A percentile compares a stretch with the other conserved stretches of the same genome.
These are phyloP conservation scores for Suhomyces atakaporum DNA, from an alignment of 1,139 yeast species.

Conservation along the genomic window DNA sequence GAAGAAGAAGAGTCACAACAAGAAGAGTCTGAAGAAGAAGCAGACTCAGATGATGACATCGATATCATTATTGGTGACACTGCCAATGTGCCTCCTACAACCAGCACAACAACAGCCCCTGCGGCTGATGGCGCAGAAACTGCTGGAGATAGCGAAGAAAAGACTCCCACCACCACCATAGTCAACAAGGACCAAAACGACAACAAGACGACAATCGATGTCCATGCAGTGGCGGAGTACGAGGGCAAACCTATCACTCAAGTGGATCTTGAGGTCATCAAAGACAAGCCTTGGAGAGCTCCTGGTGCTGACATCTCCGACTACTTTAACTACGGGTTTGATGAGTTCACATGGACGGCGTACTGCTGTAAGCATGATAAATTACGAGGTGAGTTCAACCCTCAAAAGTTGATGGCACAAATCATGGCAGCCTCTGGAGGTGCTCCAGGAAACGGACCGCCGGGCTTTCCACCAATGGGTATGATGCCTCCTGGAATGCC, in stretches of 20 bases:
- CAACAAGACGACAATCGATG: slow-evolving; percentile 56
- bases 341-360: slow-evolving; percentile 94
- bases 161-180: slow-evolving; percentile 29
- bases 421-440: slow-evolving; percentile 35
- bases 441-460: slow-evolving; percentile 16
- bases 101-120: slow-evolving; percentile 26
- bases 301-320: slow-evolving; percentile 96
- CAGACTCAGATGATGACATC: slow-evolving; percentile 52
- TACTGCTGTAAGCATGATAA: slow-evolving; percentile 89
- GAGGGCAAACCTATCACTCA: slow-evolving; percentile 86
- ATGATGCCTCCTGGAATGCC: slow-evolving; percentile 25
- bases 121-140: slow-evolving; percentile 12
- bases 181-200: slow-evolving; percentile 34
- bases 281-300: slow-evolving; percentile 96
- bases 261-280: slow-evolving; percentile 77
- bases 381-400: slow-evolving; percentile 76
- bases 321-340: slow-evolving; percentile 94
- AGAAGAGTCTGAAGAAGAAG: slow-evolving; percentile 22
- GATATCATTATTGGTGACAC: slow-evolving; percentile 38
- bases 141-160: slow-evolving; percentile 39
- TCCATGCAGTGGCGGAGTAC: slow-evolving; percentile 74
- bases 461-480: slow-evolving; percentile 25
- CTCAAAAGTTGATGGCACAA: slow-evolving; percentile 49
- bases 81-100: slow-evolving; percentile 25
- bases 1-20: slow-evolving; percentile 16